A percentile compares a stretch with the other conserved stretches of the same genome.
Conservation (phyloP, 352 stramenopile species). For the Aphanomyces invadans region DNA sequence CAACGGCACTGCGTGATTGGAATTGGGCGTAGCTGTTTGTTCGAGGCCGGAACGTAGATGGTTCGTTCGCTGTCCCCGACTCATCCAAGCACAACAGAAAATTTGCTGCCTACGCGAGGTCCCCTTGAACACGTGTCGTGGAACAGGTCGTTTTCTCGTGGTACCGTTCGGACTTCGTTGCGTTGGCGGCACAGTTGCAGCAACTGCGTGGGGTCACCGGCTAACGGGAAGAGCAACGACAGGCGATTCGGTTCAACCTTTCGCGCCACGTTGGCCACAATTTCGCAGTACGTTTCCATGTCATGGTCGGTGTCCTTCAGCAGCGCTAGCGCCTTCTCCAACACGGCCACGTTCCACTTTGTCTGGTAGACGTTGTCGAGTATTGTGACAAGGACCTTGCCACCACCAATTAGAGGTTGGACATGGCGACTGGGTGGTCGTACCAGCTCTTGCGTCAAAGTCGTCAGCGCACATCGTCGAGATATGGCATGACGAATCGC, state of each 20-base stretch:
- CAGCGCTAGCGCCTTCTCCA: conserved; percentile 44
- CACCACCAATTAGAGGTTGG: neutral
- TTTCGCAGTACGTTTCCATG: conserved; percentile 76
- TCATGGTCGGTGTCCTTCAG: conserved; percentile 37
- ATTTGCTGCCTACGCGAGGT: conserved; percentile 63
- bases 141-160: no score
- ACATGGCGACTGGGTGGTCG: neutral
- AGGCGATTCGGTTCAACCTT: conserved; percentile 78
- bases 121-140: no score
- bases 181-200: conserved; percentile 52
- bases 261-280: conserved; percentile 70
- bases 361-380: conserved; percentile 55
- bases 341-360: conserved; percentile 35
- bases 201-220: conserved; percentile 59
- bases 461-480: conserved; percentile 49
- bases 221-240: conserved; percentile 54
- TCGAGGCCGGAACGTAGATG: neutral
- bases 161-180: conserved; percentile 55
- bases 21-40: conserved; percentile 23
- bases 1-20: conserved; percentile 44
- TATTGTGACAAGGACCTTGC: conserved; percentile 47
- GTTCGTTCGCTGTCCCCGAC: neutral
- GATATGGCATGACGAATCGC: conserved; percentile 42
- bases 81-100: conserved; percentile 76
- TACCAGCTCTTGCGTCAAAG: conserved; percentile 69